Evolutionary conservation across 139 green algal genomes (phyloP).

Genomic region (Chlamydomonas sphaeroides): DNA sequence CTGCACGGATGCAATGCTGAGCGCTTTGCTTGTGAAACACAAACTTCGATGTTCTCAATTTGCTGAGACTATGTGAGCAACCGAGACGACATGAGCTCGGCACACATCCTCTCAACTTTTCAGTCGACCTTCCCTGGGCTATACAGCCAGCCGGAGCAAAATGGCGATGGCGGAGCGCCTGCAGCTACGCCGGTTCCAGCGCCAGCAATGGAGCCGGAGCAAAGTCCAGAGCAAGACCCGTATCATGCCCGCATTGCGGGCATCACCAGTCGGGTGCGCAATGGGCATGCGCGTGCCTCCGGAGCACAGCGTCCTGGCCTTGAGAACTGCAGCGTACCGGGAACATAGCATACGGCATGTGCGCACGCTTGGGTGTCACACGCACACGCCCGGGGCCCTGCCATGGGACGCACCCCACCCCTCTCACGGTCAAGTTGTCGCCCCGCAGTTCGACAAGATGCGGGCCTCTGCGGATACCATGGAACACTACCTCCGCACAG

Average conservation of each 20-base stretch:
- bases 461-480: constrained; percentile 48
- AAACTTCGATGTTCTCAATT: no score
- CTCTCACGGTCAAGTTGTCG: no score
- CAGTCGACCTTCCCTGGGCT: constrained; percentile 26
- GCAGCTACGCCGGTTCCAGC: background rate
- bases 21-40: no score
- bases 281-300: background rate
- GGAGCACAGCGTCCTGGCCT: background rate
- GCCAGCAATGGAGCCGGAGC: background rate
- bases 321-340: background rate
- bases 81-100: constrained; percentile 39
- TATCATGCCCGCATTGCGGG: constrained; percentile 30
- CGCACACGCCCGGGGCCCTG: background rate
- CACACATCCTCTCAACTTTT: constrained; percentile 30
- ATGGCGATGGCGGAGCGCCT: background rate
- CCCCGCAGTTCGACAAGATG: constrained; percentile 49
- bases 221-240: background rate
- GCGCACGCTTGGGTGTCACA: background rate
- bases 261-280: constrained; percentile 32
- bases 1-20: no score
- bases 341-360: background rate
- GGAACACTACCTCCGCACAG: constrained; percentile 47
- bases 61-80: no score
- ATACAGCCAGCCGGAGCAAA: background rate
- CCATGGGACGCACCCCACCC: no score